Evolutionary conservation across 768 basidiomycete genomes (phyloP), one percentile per base, ranked within the genome.

Genomic region (Suillus decipiens): DNA sequence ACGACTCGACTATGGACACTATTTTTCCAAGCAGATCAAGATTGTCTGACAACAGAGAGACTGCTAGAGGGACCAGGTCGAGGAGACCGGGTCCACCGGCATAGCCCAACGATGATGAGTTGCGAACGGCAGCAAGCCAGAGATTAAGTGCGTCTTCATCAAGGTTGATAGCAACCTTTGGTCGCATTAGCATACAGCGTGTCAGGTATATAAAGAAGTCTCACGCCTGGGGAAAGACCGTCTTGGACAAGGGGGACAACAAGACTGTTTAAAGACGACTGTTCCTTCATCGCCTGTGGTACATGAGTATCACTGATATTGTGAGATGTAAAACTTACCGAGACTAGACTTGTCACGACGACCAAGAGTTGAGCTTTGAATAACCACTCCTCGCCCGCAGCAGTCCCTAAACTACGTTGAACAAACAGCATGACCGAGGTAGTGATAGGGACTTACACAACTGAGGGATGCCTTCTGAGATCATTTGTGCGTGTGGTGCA

Each of bases 91-190:
- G 79, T 1, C 82, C 82, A 59, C 79, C 74, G n/a, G 76, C 68
- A 63, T 76, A 81, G 12, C 82, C 76, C 9, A 93, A 71, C 1
- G 80, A 77, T 1, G 81, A 72, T 1, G 89, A 82, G 69, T 92
- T 91, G 55, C 87, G 82, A 42, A 95, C 76, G 1, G 90, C 84
- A 37, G 83, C 79, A 28, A 82, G 78, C 95, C 94, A 96, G 12
- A 96, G 83, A 47, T 79, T 80, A 54, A 95, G 72, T 0, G 85
- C 90, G 72, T 96, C 94, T 64, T 87, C 86, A 67, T 96, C 93
- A 28, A 96, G 81, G 65, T 89, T 82, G 41, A 82, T 75, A n/a
- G 82, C 80, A 36, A 80, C 81, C 92, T 93, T 59, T 66, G 66
- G 59, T 45, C 39, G n/a, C 54, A 17, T 17, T 54, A 41, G 22